A percentile compares a stretch with the other conserved stretches of the same genome.
Conservation (phyloP, 2,329 filamentous ascomycete species). For the Graphilbum fragrans region DNA sequence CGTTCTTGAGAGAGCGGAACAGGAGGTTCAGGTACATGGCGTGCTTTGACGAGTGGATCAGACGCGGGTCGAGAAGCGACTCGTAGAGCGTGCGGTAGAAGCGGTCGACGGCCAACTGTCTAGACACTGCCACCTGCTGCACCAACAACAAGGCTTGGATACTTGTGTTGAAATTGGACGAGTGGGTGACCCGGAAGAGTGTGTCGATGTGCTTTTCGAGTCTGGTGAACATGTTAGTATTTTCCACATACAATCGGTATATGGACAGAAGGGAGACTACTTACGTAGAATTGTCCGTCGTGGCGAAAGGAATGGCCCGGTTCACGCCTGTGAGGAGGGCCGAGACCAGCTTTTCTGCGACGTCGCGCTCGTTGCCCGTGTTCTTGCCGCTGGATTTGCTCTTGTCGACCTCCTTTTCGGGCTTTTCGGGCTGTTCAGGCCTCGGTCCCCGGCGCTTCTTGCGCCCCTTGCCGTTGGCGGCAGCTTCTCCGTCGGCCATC, state of each 20-base stretch:
- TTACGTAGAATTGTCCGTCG: slow-evolving; percentile 63
- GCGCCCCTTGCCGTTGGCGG: slow-evolving; percentile 12
- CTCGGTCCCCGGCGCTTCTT: slow-evolving; percentile 6
- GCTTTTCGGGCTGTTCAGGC: slow-evolving; percentile 5
- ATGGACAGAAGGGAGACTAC: slow-evolving; percentile 14
- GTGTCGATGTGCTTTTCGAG: slow-evolving; percentile 87
- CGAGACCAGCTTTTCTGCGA: slow-evolving; percentile 83
- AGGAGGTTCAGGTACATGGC: slow-evolving; percentile 88
- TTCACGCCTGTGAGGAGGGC: slow-evolving; percentile 90
- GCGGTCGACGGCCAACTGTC: slow-evolving; percentile 72
- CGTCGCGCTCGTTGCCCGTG: slow-evolving; percentile 44
- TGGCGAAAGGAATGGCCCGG: slow-evolving; percentile 85
- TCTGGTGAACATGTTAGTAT: slow-evolving; percentile 22
- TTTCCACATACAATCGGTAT: neutral
- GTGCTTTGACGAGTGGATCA: slow-evolving; percentile 86
- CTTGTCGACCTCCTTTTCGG: slow-evolving; percentile 20
- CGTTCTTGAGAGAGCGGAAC: slow-evolving; percentile 76
- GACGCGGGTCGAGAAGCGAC: slow-evolving; percentile 78
- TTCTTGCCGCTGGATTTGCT: slow-evolving; percentile 24
- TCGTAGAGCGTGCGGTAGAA: slow-evolving; percentile 96
- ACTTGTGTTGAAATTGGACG: slow-evolving; percentile 96
- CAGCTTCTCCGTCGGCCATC: slow-evolving; percentile 4
- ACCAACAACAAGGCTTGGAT: slow-evolving; percentile 92
- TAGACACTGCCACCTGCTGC: slow-evolving; percentile 74
- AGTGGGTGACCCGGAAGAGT: slow-evolving; percentile 91